Percentiles rank a stretch among this genome's conserved stretches.
These are phyloP conservation scores for Tuber aestivum DNA, from an alignment of 495 filamentous ascomycete species.

Conservation along the genomic window DNA sequence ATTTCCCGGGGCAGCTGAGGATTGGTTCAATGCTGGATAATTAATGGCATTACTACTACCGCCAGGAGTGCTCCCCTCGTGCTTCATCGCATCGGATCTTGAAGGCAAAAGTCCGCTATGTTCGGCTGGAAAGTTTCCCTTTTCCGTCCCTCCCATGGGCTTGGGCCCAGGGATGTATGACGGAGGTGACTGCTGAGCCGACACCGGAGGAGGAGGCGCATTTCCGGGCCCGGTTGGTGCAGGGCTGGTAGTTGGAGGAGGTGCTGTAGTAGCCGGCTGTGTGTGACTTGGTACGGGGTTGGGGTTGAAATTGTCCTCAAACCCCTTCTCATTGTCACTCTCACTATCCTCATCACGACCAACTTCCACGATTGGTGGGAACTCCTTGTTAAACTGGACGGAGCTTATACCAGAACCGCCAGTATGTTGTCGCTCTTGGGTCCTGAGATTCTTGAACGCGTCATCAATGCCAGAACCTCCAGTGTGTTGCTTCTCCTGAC, in stretches of 20 bases:
- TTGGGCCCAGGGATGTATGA: slow-evolving; percentile 52
- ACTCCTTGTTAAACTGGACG: slow-evolving; percentile 60
- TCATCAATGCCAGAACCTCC: slow-evolving; percentile 45
- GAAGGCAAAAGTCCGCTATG: slow-evolving; percentile 61
- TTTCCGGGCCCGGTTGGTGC: slow-evolving; percentile 24
- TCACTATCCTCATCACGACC: slow-evolving; percentile 74
- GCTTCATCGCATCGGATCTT: slow-evolving; percentile 55
- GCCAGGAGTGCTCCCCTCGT: slow-evolving; percentile 36
- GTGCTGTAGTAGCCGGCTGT: slow-evolving; percentile 17
- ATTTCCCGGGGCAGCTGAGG: slow-evolving; percentile 34
- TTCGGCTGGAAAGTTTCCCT: slow-evolving; percentile 54
- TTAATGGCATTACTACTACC: slow-evolving; percentile 41
- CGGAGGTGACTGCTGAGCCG: slow-evolving; percentile 61
- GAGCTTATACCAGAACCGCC: slow-evolving; percentile 44
- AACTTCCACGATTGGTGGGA: slow-evolving; percentile 86
- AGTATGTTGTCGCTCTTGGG: slow-evolving; percentile 45
- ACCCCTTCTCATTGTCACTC: slow-evolving; percentile 73
- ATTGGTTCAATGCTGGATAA: slow-evolving; percentile 46
- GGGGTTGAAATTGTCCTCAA: slow-evolving; percentile 86
- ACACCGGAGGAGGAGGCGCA: slow-evolving; percentile 48
- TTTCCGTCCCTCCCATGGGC: slow-evolving; percentile 16
- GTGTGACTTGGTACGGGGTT: slow-evolving; percentile 53
- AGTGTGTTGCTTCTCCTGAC: slow-evolving; percentile 45
- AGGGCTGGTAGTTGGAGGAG: slow-evolving; percentile 40
- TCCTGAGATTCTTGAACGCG: slow-evolving; percentile 56